Percentiles rank a stretch among this genome's conserved stretches.
Evolutionary conservation across 2,329 filamentous ascomycete genomes (phyloP).

Genomic region (Xylaria sp.): DNA sequence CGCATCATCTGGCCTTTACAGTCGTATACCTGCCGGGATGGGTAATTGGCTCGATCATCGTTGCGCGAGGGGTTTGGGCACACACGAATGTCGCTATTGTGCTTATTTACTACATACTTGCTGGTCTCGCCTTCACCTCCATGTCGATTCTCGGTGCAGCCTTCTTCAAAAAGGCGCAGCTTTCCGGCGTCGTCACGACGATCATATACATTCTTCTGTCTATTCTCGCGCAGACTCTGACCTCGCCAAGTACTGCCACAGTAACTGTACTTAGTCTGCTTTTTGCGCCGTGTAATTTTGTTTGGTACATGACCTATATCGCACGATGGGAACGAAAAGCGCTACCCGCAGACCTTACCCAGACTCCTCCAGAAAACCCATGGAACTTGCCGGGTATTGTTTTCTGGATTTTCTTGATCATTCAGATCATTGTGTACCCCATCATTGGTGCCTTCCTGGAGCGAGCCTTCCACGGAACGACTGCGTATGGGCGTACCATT

Average conservation of each 20-base stretch:
- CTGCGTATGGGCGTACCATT: slow-evolving; percentile 69
- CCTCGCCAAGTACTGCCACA: slow-evolving; percentile 68
- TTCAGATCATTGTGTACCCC: slow-evolving; percentile 84
- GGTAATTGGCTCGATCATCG: slow-evolving; percentile 77
- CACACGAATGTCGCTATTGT: slow-evolving; percentile 73
- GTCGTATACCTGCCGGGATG: slow-evolving; percentile 84
- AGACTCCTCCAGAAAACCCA: slow-evolving; percentile 70
- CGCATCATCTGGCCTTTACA: slow-evolving; percentile 84
- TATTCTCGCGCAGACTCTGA: slow-evolving; percentile 82
- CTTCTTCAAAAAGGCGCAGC: slow-evolving; percentile 87
- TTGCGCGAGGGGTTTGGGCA: slow-evolving; percentile 72
- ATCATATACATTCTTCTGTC: slow-evolving; percentile 80
- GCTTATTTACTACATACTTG: slow-evolving; percentile 78
- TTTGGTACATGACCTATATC: slow-evolving; percentile 80
- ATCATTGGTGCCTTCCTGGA: slow-evolving; percentile 80
- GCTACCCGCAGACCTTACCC: slow-evolving; percentile 68
- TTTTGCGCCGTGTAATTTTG: slow-evolving; percentile 89
- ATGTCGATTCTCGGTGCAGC: slow-evolving; percentile 84
- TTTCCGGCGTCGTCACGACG: slow-evolving; percentile 84
- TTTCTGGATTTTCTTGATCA: slow-evolving; percentile 79
- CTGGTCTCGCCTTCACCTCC: slow-evolving; percentile 81
- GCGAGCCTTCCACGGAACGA: slow-evolving; percentile 78
- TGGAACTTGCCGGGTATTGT: slow-evolving; percentile 79
- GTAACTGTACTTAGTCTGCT: slow-evolving; percentile 78
- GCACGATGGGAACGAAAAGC: slow-evolving; percentile 78